A percentile compares a stretch with the other conserved stretches of the same genome.
Conservation (phyloP, 83 land plant genomes). For the Larix sibirica region DNA sequence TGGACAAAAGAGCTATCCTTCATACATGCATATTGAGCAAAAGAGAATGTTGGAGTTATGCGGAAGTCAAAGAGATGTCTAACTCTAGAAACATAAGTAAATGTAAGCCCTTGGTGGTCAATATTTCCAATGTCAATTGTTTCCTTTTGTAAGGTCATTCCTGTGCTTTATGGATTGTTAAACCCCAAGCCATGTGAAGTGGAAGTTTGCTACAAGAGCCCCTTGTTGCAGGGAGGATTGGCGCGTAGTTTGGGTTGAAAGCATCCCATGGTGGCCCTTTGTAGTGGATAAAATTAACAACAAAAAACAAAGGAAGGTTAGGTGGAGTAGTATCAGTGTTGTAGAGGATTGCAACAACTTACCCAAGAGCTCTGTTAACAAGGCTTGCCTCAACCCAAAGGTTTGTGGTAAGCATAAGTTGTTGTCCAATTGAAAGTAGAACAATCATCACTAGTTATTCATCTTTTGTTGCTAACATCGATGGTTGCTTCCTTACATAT, state of each 20-base stretch:
- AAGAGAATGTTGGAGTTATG: too few species aligned
- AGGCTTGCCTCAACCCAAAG: not conserved
- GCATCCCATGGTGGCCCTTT: not conserved
- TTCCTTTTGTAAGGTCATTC: not conserved
- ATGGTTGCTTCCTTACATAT: not conserved
- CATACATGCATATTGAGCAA: too few species aligned
- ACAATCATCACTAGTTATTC: not conserved
- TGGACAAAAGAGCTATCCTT: too few species aligned
- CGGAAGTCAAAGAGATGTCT: not conserved
- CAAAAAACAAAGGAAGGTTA: not conserved
- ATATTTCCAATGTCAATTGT: not conserved
- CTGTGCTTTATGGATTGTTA: not conserved
- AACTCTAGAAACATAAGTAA: not conserved
- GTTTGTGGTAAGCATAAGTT: not conserved
- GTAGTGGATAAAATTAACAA: not conserved
- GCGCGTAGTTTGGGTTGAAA: not conserved
- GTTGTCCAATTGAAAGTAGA: not conserved
- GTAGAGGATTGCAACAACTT: not conserved
- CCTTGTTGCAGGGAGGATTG: not conserved
- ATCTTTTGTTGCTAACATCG: not conserved
- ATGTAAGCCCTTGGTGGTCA: not conserved
- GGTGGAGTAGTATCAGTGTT: not conserved
- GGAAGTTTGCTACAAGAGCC: not conserved
- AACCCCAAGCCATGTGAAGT: not conserved
- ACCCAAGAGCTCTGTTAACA: not conserved